These are phyloP conservation scores for Omphalotus olearius DNA, from an alignment of 1,284 basidiomycete species.

Conservation along the genomic window DNA sequence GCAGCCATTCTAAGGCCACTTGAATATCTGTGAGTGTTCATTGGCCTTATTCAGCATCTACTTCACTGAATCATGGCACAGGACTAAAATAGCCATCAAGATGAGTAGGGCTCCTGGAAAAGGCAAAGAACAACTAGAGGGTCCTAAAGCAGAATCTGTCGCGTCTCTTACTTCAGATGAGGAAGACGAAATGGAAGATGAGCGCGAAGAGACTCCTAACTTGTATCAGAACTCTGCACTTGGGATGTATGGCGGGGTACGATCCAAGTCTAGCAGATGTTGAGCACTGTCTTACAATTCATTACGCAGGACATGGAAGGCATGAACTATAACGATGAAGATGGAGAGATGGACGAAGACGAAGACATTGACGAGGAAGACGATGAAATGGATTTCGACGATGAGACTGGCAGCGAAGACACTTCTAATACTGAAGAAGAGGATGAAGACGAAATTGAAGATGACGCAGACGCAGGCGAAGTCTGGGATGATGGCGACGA, in stretches of 20 bases:
- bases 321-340: slow-evolving; percentile 55
- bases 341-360: slow-evolving; percentile 80
- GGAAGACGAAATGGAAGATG: slow-evolving; percentile 53
- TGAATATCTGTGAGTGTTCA: slow-evolving; percentile 73
- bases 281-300: neutral
- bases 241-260: slow-evolving; percentile 89
- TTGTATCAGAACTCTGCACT: slow-evolving; percentile 95
- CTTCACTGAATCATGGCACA: slow-evolving; percentile 26
- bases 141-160: slow-evolving; percentile 49
- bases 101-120: slow-evolving; percentile 85
- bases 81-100: slow-evolving; percentile 95
- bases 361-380: slow-evolving; percentile 79
- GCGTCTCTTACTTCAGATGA: slow-evolving; percentile 62
- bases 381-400: slow-evolving; percentile 84
- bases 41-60: neutral
- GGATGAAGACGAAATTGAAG: slow-evolving; percentile 59
- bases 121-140: slow-evolving; percentile 49
- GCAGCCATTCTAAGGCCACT: slow-evolving; percentile 85
- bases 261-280: slow-evolving; percentile 25
- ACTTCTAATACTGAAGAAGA: slow-evolving; percentile 71
- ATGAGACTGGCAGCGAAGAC: slow-evolving; percentile 76
- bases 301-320: slow-evolving; percentile 76
- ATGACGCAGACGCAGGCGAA: slow-evolving; percentile 59
- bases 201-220: slow-evolving; percentile 84
- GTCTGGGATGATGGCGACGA: slow-evolving; percentile 61